Percentiles rank a stretch among this genome's conserved stretches.
These are phyloP conservation scores for Aspergillus cavernicola DNA, from an alignment of 495 filamentous ascomycete genomes.

Conservation along the genomic window DNA sequence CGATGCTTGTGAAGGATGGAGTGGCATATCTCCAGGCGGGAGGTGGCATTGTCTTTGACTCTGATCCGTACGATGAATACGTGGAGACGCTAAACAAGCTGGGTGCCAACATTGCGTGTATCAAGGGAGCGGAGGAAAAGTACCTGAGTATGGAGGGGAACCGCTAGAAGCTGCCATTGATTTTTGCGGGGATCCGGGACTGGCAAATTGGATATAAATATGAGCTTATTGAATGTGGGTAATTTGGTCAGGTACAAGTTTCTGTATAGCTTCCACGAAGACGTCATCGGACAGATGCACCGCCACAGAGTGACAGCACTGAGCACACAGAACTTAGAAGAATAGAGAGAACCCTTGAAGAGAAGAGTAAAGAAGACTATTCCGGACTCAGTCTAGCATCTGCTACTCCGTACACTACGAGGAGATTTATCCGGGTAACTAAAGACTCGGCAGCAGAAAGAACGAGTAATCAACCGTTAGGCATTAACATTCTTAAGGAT, in stretches of 20 bases:
- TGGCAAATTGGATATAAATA: not conserved
- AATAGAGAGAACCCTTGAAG: too few relatives aligned
- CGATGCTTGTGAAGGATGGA: constrained; percentile 91
- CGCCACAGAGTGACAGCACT: not conserved
- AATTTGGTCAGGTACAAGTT: not conserved
- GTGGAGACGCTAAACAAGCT: constrained; percentile 98
- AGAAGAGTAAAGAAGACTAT: not conserved
- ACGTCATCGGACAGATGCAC: constrained; percentile 5
- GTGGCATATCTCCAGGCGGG: constrained; percentile 91
- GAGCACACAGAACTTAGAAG: too few relatives aligned
- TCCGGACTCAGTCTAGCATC: not conserved
- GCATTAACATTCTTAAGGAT: constrained; percentile 11
- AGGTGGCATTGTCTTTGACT: constrained; percentile 97
- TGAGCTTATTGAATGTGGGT: not conserved
- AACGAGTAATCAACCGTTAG: not conserved
- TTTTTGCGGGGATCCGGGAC: not conserved
- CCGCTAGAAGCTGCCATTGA: constrained; percentile 2
- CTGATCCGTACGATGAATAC: constrained; percentile 89
- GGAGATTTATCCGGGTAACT: not conserved
- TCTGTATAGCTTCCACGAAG: constrained; percentile 3
- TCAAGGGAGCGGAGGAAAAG: constrained; percentile 75
- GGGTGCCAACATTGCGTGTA: constrained; percentile 80
- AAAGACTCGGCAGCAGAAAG: not conserved
- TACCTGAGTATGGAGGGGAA: constrained; percentile 52
- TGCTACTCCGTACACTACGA: too few relatives aligned